phyloP scores from a whole-genome alignment of 805 yeast genomes.

The Kodamaea lidongshanica region DNA sequence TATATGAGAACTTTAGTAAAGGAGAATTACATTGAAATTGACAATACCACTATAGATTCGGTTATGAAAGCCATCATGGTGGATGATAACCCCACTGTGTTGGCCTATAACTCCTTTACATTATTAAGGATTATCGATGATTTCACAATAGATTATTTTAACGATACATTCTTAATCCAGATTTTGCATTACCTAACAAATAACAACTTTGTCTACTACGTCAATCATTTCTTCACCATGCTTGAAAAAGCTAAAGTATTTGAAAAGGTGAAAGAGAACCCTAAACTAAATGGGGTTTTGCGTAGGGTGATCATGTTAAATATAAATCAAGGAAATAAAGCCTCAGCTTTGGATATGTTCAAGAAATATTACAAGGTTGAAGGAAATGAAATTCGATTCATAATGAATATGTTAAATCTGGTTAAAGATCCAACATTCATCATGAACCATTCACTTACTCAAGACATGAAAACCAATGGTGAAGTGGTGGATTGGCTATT shows the following conservation, averaged over 20 bases:
- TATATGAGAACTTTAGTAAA: conserved; percentile 5
- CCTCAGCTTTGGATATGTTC: conserved; percentile 8
- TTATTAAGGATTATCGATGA: conserved; percentile 7
- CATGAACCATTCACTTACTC: conserved; percentile 2
- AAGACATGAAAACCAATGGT: conserved; percentile 1
- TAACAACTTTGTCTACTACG: conserved; percentile 8
- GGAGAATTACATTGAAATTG: background rate
- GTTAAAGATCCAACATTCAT: conserved; percentile 4
- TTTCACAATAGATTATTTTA: conserved; percentile 2
- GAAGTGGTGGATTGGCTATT: conserved; percentile 13
- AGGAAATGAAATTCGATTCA: background rate
- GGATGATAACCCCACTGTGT: conserved; percentile 1
- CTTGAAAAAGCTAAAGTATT: background rate
- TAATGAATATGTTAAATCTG: conserved; percentile 1
- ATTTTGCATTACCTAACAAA: conserved; percentile 4
- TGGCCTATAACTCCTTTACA: conserved; percentile 7
- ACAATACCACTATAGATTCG: background rate
- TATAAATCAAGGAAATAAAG: conserved; percentile 5
- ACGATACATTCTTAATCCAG: conserved; percentile 1
- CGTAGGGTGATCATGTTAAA: conserved; percentile 6
- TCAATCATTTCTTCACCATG: conserved; percentile 5
- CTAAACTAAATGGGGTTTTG: conserved; percentile 3
- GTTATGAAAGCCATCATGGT: conserved; percentile 5
- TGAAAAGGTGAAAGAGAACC: background rate
- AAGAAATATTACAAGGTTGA: background rate